Evolutionary conservation across 495 filamentous ascomycete genomes (phyloP), one percentile per base, ranked within the genome.

Genomic region (Neurospora africana): DNA sequence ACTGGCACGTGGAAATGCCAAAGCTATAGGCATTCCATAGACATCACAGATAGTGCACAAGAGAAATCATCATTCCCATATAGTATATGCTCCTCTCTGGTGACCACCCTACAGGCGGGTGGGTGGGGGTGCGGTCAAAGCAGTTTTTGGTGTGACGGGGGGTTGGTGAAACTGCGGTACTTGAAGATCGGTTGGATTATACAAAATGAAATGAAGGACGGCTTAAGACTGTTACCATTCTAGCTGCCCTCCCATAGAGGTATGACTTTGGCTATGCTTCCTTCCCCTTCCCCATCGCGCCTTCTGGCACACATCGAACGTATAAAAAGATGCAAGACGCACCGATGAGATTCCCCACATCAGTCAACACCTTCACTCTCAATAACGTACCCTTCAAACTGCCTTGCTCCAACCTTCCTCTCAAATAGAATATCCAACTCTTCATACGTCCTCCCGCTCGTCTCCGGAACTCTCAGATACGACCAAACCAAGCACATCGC

Each of bases 401-500:
- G 83, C 72, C 89, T 82, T 70, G 88, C 87, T 36, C 81, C 84
- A 36, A 90, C 82, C 35, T 78, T 78, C 73, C 84, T 85, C 69
- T 84, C 83, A 73, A 86, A 87, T 68, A 87, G 68, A 6, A 83
- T 73, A 72, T 87, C 82, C 67, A 89, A 75, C 78, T 91, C 89
- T 61, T 87, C 87, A 74, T 84, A 91, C 3, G 88, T 89, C 36
- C 87, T 81, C 0, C 84, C 84, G 69, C 83, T 88, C 9, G 87
- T 86, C 75, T 91, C 89, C 0, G 90, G 90, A 1, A 91, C 81
- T 15, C 86, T 80, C 71, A 89, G 86, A 70, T 83, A 91, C 5
- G 83, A 76, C 83, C 83, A 84, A 9, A 82, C 44, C 23, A 83
- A 78, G 40, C 80, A 82, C n/a, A 84, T 10, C 0, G 76, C 75